phyloP scores from a whole-genome alignment of 805 yeast genomes.

The Metschnikowia drakensbergensis region DNA sequence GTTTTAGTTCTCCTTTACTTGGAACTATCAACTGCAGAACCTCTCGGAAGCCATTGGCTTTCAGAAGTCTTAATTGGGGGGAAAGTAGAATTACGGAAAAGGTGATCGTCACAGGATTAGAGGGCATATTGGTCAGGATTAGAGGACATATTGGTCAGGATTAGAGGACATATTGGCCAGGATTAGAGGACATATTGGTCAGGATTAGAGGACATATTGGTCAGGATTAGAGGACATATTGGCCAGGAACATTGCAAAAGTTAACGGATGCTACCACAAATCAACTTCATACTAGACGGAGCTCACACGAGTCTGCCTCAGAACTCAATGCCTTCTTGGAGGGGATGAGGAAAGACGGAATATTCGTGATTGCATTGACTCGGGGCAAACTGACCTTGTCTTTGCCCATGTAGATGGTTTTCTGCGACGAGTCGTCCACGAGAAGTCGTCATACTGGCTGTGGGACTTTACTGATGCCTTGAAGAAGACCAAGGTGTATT shows the following conservation, averaged over 20 bases:
- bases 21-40: conserved; percentile 76
- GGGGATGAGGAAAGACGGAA: conserved; percentile 23
- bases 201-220: no score
- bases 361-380: conserved; percentile 73
- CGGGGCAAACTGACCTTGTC: conserved; percentile 70
- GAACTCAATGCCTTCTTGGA: conserved; percentile 57
- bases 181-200: no score
- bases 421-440: conserved; percentile 9
- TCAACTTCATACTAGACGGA: conserved; percentile 66
- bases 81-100: conserved; percentile 28
- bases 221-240: conserved; percentile 50
- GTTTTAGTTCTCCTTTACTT: conserved; percentile 54
- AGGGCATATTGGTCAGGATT: no score
- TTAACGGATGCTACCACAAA: conserved; percentile 21
- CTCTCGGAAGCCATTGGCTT: conserved; percentile 61
- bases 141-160: no score
- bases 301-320: conserved; percentile 84
- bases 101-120: conserved; percentile 49
- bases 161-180: no score
- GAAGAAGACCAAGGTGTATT: conserved; percentile 39
- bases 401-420: conserved; percentile 59
- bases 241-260: conserved; percentile 88
- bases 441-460: conserved; percentile 17
- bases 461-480: conserved; percentile 11
- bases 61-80: conserved; percentile 33